phyloP scores from a whole-genome alignment of 2,329 filamentous ascomycete genomes.

The Colletotrichum orchidophilum region DNA sequence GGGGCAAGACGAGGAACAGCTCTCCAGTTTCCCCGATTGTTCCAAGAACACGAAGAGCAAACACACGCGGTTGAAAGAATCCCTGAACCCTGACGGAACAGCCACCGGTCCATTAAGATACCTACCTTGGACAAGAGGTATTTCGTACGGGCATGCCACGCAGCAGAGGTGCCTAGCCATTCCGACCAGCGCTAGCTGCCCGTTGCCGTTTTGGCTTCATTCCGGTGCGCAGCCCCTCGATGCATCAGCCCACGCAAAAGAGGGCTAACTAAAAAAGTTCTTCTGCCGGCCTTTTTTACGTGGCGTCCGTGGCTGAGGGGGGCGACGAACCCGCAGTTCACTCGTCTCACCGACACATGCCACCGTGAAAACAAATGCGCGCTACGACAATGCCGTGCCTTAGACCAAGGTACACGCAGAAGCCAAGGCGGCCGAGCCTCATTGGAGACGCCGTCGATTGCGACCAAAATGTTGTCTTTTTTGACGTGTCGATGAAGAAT shows the following conservation, averaged over 20 bases:
- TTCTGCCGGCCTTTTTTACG: neutral
- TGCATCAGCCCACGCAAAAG: neutral
- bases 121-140: neutral
- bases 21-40: no score
- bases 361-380: neutral
- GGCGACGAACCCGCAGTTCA: neutral
- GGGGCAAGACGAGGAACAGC: neutral
- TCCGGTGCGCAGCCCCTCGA: neutral
- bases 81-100: neutral
- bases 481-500: neutral
- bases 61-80: neutral
- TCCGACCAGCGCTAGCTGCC: neutral
- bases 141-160: no score
- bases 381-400: neutral
- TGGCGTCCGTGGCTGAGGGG: neutral
- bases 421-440: slow-evolving; percentile 31
- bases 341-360: neutral
- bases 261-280: neutral
- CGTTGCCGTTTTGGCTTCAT: neutral
- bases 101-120: neutral
- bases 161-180: neutral
- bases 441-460: slow-evolving; percentile 13
- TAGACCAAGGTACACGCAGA: neutral
- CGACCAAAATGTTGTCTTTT: neutral
- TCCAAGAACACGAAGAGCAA: neutral